Evolutionary conservation across 2,329 filamentous ascomycete species (phyloP).

Genomic region (Monilinia vaccinii-corymbosi): DNA sequence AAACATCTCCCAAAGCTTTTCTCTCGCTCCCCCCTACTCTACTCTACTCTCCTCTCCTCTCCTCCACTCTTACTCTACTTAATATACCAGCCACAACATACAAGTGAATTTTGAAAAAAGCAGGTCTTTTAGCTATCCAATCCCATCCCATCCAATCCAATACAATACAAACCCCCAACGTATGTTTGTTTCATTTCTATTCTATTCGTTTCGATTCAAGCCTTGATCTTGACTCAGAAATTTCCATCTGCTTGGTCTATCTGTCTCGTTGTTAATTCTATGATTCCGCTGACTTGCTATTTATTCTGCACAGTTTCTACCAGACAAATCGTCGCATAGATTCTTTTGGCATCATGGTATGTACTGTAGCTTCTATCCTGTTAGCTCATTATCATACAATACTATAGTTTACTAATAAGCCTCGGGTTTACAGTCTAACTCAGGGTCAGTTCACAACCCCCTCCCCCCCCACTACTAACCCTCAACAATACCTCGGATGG

Average conservation of each 20-base stretch:
- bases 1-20: constrained; percentile 9
- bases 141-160: constrained; percentile 1
- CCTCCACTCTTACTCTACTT: too few species aligned
- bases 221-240: neutral
- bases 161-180: too few species aligned
- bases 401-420: constrained; percentile 15
- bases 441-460: constrained; percentile 44
- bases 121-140: neutral
- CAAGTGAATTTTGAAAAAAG: neutral
- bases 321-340: constrained; percentile 8
- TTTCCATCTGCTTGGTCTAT: constrained; percentile 1
- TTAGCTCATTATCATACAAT: neutral
- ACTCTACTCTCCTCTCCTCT: too few species aligned
- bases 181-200: too few species aligned
- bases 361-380: constrained; percentile 5
- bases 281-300: constrained; percentile 5
- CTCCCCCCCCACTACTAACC: constrained; percentile 12
- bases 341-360: constrained; percentile 17
- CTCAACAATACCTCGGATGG: constrained; percentile 9
- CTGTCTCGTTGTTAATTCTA: neutral
- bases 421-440: constrained; percentile 47
- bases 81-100: constrained; percentile 2
- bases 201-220: neutral
- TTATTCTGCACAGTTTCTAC: neutral
- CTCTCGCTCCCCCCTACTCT: neutral